Base-by-base conservation (phyloP, 2,329 filamentous ascomycete species). In the Coniochaeta sp. region DNA sequence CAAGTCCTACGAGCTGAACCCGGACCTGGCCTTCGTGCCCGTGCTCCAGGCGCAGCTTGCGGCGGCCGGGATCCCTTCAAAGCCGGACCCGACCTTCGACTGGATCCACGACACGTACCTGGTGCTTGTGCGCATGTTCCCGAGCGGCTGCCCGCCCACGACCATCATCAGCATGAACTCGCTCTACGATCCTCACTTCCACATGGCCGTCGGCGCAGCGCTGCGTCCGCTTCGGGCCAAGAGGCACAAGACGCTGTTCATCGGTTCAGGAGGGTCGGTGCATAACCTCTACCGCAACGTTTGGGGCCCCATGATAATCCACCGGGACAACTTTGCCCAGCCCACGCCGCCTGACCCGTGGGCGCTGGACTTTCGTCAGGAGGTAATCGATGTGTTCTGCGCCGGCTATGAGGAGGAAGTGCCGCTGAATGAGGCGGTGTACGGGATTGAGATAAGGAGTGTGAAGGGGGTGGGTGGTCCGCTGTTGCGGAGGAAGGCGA, bases 51-150 rank as follows among this genome's bases (percentile, higher is more conserved):
- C 65, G 0, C 66, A 81, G 49, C 71, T 87, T 1, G 57, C 65
- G 4, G 60, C 63, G 2, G 71, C 73, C 2, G 82, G 82, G 8
- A 78, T 86, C 65, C 70, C 79, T 30, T 79, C 74, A 1, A 61
- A 65, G 4, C 67, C 64, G 1, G 82, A 86, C 60, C 58, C 71
- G 0, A 71, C 61, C 0, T 87, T 87, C 56, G 79, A 87, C 60
- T 87, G 83, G 84, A 87, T 87, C 61, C 83, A 88, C 69, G 85
- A 88, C 64, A 85, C 81, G 0, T 87, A 82, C 60, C 74, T 87
- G 3, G 78, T 87, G 52, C 69, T 87, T 8, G 84, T 87, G 61
- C 74, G 82, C 51, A 87, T 88, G 83, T 87, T 87, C 56, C 84
- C 83, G 0, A 56, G 61, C 2, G 71, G 69, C n/a, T 85, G 81